Percentiles rank a stretch among this genome's conserved stretches.
Conservation (phyloP, 192 early-diverging fungal genomes). For the Phycomyces nitens region DNA sequence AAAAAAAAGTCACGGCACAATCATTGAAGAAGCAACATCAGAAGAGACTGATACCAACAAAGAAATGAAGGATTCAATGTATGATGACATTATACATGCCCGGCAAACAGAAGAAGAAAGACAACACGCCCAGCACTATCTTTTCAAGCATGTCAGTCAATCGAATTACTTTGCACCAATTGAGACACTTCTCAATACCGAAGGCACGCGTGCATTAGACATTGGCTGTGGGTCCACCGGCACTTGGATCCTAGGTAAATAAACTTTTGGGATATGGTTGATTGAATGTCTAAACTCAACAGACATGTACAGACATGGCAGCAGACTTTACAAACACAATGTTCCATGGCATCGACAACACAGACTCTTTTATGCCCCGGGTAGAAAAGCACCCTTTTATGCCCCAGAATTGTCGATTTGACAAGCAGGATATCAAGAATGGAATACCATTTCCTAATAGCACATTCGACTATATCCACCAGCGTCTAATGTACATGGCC, state of each 20-base stretch:
- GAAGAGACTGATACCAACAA: no score
- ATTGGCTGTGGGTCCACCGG: constrained; percentile 16
- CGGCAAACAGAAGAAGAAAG: neutral
- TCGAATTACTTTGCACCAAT: constrained; percentile 17
- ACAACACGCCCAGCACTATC: constrained; percentile 20
- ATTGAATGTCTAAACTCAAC: no score
- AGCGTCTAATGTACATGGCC: constrained; percentile 12
- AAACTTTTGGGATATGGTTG: no score
- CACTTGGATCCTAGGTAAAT: constrained; percentile 21
- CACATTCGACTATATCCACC: constrained; percentile 19
- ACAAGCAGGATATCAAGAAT: constrained; percentile 4
- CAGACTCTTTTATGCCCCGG: neutral
- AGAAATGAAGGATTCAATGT: no score
- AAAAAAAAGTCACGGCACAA: neutral
- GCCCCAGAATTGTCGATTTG: neutral
- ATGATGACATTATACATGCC: no score
- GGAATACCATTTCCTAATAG: neutral
- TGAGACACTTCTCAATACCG: neutral
- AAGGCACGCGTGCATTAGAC: constrained; percentile 7
- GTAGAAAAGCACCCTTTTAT: neutral
- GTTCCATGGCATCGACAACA: constrained; percentile 14
- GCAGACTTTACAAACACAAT: constrained; percentile 17
- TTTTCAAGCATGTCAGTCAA: constrained; percentile 28
- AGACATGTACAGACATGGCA: constrained; percentile 18
- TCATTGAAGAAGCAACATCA: neutral